Evolutionary conservation across 345 rosid genomes (phyloP).

Genomic region (Hevea brasiliensis): DNA sequence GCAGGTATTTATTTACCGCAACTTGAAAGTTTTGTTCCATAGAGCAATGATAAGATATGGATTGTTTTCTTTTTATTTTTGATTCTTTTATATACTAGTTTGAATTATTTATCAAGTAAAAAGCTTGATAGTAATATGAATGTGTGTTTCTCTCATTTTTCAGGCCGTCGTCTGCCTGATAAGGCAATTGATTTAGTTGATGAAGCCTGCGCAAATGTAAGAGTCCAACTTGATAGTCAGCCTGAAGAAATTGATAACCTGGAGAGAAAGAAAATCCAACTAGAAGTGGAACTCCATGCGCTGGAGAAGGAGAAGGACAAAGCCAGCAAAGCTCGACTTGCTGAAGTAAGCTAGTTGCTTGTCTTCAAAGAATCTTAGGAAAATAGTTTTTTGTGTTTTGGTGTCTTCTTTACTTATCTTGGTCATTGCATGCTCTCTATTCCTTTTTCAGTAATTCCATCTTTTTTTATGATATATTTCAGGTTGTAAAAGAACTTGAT

Average conservation of each 20-base stretch:
- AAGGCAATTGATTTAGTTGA: conserved; percentile 94
- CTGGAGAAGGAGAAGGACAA: conserved; percentile 93
- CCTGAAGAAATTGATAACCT: conserved; percentile 94
- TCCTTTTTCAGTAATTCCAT: background rate
- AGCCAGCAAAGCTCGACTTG: conserved; percentile 80
- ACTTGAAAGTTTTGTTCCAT: too few species aligned
- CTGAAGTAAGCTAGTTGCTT: conserved; percentile 65
- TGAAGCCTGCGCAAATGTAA: conserved; percentile 91
- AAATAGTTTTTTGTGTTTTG: too few species aligned
- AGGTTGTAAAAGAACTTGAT: conserved; percentile 89
- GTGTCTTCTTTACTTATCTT: background rate
- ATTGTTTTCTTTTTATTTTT: too few species aligned
- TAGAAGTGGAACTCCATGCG: conserved; percentile 87
- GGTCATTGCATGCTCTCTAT: background rate
- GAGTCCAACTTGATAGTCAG: conserved; percentile 96
- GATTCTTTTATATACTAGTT: too few species aligned
- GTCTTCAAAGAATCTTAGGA: background rate
- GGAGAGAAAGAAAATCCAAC: conserved; percentile 80
- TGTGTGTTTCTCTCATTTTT: background rate
- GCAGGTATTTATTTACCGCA: conserved; percentile 48
- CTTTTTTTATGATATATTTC: background rate
- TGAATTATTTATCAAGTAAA: background rate
- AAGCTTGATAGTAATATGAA: background rate
- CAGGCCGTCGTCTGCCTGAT: conserved; percentile 88
- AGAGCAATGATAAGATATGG: too few species aligned